A percentile compares a stretch with the other conserved stretches of the same genome.
These are phyloP conservation scores for Globisporangium echinulatum DNA, from an alignment of 352 stramenopile genomes.

Conservation along the genomic window DNA sequence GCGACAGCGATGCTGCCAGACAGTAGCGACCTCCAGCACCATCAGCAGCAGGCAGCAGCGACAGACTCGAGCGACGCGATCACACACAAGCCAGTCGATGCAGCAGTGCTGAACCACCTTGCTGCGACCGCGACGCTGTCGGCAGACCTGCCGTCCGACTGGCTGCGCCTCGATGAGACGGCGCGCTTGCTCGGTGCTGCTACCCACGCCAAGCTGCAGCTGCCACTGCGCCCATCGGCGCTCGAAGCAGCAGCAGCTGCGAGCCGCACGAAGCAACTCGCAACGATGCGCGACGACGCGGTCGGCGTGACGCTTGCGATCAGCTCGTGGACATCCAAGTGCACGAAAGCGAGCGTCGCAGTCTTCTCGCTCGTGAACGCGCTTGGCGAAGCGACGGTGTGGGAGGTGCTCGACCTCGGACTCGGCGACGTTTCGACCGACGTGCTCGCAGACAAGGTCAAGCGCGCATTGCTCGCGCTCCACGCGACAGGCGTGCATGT, in stretches of 20 bases:
- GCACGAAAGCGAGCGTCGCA: slow-evolving; percentile 40
- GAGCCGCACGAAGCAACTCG: slow-evolving; percentile 44
- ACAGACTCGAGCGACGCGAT: not conserved
- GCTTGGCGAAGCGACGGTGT: slow-evolving; percentile 46
- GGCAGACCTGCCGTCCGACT: slow-evolving; percentile 43
- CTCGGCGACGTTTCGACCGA: slow-evolving; percentile 32
- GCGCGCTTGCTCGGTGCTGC: slow-evolving; percentile 21
- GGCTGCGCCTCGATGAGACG: slow-evolving; percentile 47
- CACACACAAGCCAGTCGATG: not conserved
- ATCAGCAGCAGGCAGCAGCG: not conserved
- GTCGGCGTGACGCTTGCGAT: slow-evolving; percentile 58
- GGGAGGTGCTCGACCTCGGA: slow-evolving; percentile 54
- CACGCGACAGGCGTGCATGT: slow-evolving; percentile 41
- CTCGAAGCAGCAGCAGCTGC: slow-evolving; percentile 16
- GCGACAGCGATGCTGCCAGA: no score
- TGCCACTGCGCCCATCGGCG: slow-evolving; percentile 14
- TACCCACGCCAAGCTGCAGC: slow-evolving; percentile 19
- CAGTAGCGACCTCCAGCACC: no score
- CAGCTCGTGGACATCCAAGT: slow-evolving; percentile 52
- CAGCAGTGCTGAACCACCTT: slow-evolving; percentile 26
- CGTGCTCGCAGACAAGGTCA: slow-evolving; percentile 46
- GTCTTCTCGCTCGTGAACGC: slow-evolving; percentile 69
- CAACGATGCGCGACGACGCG: slow-evolving; percentile 54
- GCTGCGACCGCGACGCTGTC: slow-evolving; percentile 41
- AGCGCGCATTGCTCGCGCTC: slow-evolving; percentile 31